phyloP scores from a whole-genome alignment of 2,329 filamentous ascomycete species.

The Hymenoscyphus occultus region DNA sequence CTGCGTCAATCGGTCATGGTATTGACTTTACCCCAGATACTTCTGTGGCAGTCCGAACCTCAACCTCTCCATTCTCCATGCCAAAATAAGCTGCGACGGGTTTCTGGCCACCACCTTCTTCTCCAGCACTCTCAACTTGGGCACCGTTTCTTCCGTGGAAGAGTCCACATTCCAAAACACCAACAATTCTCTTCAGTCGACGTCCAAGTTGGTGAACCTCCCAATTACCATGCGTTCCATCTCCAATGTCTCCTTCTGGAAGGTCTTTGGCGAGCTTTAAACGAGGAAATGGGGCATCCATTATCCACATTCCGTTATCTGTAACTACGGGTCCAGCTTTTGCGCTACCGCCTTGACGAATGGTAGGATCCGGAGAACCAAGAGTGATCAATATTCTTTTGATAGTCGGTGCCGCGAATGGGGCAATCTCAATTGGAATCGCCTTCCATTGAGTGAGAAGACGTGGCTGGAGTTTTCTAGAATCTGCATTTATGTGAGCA shows the following conservation, averaged over 20 bases:
- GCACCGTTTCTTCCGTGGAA: slow-evolving; percentile 81
- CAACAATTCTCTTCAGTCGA: slow-evolving; percentile 75
- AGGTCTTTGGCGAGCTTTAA: slow-evolving; percentile 62
- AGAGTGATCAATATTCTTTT: slow-evolving; percentile 68
- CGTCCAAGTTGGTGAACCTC: slow-evolving; percentile 73
- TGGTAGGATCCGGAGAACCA: slow-evolving; percentile 66
- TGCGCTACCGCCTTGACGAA: slow-evolving; percentile 69
- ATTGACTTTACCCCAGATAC: slow-evolving; percentile 30
- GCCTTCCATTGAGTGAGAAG: slow-evolving; percentile 75
- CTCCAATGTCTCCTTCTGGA: slow-evolving; percentile 43
- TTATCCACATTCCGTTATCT: slow-evolving; percentile 83
- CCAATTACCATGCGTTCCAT: slow-evolving; percentile 68
- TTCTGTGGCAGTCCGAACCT: slow-evolving; percentile 47
- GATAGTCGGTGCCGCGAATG: slow-evolving; percentile 75
- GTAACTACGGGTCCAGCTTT: slow-evolving; percentile 84
- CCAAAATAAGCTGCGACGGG: slow-evolving; percentile 95
- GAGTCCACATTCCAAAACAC: slow-evolving; percentile 87
- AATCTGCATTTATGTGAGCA: slow-evolving; percentile 56
- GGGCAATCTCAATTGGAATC: slow-evolving; percentile 92
- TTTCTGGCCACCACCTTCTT: slow-evolving; percentile 73
- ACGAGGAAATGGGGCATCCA: slow-evolving; percentile 84
- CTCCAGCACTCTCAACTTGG: slow-evolving; percentile 59
- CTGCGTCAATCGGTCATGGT: slow-evolving; percentile 18
- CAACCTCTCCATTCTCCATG: slow-evolving; percentile 71
- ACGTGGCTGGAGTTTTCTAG: slow-evolving; percentile 78